Base-by-base conservation (phyloP, 257 asterid species). In the Anisodus acutangulus region DNA sequence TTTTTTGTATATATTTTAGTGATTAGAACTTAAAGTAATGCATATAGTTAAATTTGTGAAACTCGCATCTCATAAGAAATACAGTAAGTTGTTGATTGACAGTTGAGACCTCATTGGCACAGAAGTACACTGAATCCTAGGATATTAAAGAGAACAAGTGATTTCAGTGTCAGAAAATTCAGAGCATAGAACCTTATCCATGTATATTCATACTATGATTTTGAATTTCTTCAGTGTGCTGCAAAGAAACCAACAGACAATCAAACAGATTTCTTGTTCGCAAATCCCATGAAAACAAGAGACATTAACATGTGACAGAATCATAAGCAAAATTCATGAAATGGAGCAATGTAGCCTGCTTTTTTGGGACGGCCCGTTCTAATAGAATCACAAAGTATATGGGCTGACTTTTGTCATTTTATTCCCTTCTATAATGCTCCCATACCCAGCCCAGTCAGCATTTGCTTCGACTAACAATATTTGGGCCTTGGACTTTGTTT, bases 271-370 rank as follows among this genome's bases (percentile, higher is more conserved):
- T 59, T 66, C 59, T 12, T 76, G 83, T 43, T 83, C 1, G 43
- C 43, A 47, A 37, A 47, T 22, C 41, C 19, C 37, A 76, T 17
- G 57, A 22, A 47, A 37, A 49, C 41, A 79, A 12, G 84, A 81
- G 85, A 88, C 92, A 91, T 59, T 8, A 62, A 85, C 91, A 88
- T 89, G 91, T 89, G 93, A 82, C 76, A 72, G 83, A 74, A 53
- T 58, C 76, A 72, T 17, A 17, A 41, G 0, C 17, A 6, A 22
- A 22, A 0, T 45, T 45, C 80, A 47, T 72, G 59, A 11, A 72
- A 10, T 74, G 80, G 60, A 47, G 60, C 43, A 74, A 69, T 68
- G 53, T 68, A 39, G 1, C 53, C 78, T 68, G 1, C 22, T 67
- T 37, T 11, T 13, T 22, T 35, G 4, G 0, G 6, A 49, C 9